Evolutionary conservation across 805 yeast species (phyloP), one percentile per base, ranked within the genome.

Genomic region (Wickerhamiella brachini): DNA sequence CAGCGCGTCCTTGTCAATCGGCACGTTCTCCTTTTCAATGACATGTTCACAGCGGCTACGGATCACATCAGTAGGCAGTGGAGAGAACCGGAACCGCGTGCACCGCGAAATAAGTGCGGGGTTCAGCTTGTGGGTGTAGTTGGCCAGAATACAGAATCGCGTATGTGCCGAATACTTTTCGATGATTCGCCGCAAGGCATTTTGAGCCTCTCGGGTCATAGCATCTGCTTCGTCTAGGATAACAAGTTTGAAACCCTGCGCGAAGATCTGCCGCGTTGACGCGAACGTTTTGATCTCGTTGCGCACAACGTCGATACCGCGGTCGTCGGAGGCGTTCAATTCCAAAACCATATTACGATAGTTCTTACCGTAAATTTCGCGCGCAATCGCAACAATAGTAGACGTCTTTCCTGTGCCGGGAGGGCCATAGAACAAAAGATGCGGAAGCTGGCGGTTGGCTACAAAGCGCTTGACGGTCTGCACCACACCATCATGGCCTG

Each of bases 301-400:
- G 57, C 99, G 77, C 18, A 93, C 97, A 44, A 93, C 97, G 60
- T 90, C 97, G 57, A 93, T 93, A 57, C 99, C 99, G 69, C 99
- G 78, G 67, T 93, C 99, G 66, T 93, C 99, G 3, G 95, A 83
- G 2, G 99, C 99, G 68, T 93, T 93, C 66, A 93, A 74, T 65
- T 93, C 99, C 53, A 93, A 69, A 2, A 93, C 96, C 95, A 87
- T 86, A 63, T 86, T 86, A 59, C 75, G 77, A 65, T 87, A 88
- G 56, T 75, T 73, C 54, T 78, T 76, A 1, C 98, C 99, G 62
- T 85, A 89, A 9, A 89, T 78, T 62, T 88, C 95, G 51, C 79
- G 73, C 1, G 97, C 95, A 53, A 89, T 67, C 0, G 97, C 96
- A n/a, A 82, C 74, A 56, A 87, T 83, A 2, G 95, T 85, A 2